Conservation (phyloP, 1,284 basidiomycete species). For the Trichosporon sp. region DNA sequence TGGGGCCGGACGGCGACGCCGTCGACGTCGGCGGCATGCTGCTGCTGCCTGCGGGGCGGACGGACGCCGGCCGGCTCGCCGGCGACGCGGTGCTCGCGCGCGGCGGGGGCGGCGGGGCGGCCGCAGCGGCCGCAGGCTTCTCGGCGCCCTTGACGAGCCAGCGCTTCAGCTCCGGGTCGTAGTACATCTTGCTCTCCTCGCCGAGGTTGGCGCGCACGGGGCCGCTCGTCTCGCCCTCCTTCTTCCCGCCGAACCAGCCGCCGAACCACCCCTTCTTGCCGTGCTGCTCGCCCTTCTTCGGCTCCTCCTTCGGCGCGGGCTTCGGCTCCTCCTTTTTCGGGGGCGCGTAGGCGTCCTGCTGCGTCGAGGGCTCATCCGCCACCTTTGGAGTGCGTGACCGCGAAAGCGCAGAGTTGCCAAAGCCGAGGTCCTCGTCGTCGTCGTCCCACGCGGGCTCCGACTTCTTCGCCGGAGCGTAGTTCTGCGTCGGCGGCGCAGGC, state of each 20-base stretch:
- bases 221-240: conserved; percentile 54
- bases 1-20: conserved; percentile 21
- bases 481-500: not conserved
- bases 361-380: conserved; percentile 20
- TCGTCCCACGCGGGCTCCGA: conserved; percentile 51
- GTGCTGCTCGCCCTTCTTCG: not conserved
- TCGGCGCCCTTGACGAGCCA: conserved; percentile 93
- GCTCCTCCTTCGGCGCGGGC: conserved; percentile 9
- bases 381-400: conserved; percentile 43
- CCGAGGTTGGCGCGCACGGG: conserved; percentile 86
- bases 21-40: conserved; percentile 24
- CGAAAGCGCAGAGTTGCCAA: conserved; percentile 66
- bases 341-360: not conserved
- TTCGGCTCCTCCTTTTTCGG: conserved; percentile 7
- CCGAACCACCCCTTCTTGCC: conserved; percentile 52
- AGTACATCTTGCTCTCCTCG: conserved; percentile 86
- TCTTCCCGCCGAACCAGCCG: conserved; percentile 64
- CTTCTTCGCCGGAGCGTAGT: conserved; percentile 5
- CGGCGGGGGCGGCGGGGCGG: conserved; percentile 57
- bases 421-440: conserved; percentile 82
- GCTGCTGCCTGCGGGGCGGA: conserved; percentile 32
- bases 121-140: conserved; percentile 55
- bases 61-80: conserved; percentile 56
- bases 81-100: conserved; percentile 78
- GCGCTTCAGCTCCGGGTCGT: conserved; percentile 86